Base-by-base conservation (phyloP, 139 green algal genomes). In the Axilococcus clingmanii region DNA sequence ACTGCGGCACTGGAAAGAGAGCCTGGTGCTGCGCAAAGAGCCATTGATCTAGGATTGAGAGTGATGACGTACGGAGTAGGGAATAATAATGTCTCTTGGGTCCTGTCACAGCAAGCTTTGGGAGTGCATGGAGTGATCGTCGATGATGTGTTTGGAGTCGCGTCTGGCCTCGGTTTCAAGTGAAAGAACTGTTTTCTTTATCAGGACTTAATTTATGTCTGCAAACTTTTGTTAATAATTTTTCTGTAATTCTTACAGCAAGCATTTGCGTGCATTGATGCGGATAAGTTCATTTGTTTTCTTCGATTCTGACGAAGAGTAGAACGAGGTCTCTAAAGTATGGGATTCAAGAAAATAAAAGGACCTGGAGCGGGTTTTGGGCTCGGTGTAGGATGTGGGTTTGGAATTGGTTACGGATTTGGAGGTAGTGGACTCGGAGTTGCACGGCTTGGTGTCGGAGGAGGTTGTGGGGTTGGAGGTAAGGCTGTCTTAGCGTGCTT, bases 121-220 rank as follows among this genome's bases (percentile, higher is more conserved):
- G 84, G 85, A 2, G 80, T 93, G 47, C 59, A 79, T 27, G 83
- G 61, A n/a, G 82, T 77, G 22, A 93, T 93, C 31, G 72, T 83
- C 17, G 83, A 91, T 44, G 75, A 87, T 33, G 65, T 88, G 40
- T 20, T 36, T 46, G 25, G 40, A 34, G 35, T 50, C 27, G 53
- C 53, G 17, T 22, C 19, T 27, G 27, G 27, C 29, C 19, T 30
- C 40, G n/a, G n/a, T n/a, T n/a, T n/a, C n/a, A n/a, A n/a, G n/a
- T n/a, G n/a, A n/a, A n/a, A n/a, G n/a, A n/a, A n/a, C n/a, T n/a
- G n/a, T n/a, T n/a, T n/a, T n/a, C n/a, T n/a, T n/a, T n/a, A n/a
- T n/a, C n/a, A n/a, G n/a, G n/a, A n/a, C n/a, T n/a, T n/a, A n/a
- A n/a, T n/a, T n/a, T n/a, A n/a, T n/a, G n/a, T n/a, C n/a, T n/a